Conservation (phyloP, 768 basidiomycete species). For the Leucocoprinus leucothites region DNA sequence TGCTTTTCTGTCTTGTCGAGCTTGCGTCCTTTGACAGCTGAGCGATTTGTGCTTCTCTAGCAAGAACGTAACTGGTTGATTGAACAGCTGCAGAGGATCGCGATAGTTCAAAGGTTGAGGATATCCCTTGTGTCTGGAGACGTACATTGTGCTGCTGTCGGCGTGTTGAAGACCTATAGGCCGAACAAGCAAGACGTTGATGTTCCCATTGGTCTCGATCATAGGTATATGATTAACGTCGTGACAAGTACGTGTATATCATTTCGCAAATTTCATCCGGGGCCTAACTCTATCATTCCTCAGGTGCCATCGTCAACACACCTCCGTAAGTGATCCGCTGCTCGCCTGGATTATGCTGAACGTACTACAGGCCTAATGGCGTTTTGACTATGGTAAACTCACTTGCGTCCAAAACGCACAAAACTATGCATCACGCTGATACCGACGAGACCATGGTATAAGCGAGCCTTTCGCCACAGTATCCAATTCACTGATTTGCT, state of each 20-base stretch:
- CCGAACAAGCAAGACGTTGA: slow-evolving; percentile 44
- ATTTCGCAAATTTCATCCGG: neutral
- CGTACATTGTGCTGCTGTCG: slow-evolving; percentile 89
- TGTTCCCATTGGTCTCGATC: slow-evolving; percentile 55
- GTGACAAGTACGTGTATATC: slow-evolving; percentile 58
- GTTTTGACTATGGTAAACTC: slow-evolving; percentile 81
- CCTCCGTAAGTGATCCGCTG: slow-evolving; percentile 59
- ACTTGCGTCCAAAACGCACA: slow-evolving; percentile 78
- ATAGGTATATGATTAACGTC: slow-evolving; percentile 89
- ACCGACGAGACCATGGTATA: slow-evolving; percentile 89
- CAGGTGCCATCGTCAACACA: slow-evolving; percentile 93
- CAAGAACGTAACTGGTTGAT: slow-evolving; percentile 90
- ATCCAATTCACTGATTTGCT: neutral
- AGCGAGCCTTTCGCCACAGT: too few relatives aligned
- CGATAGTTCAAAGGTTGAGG: slow-evolving; percentile 58
- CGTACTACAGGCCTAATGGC: slow-evolving; percentile 54
- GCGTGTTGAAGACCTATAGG: slow-evolving; percentile 71
- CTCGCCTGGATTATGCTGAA: neutral
- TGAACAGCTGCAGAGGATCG: slow-evolving; percentile 71
- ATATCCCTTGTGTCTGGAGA: slow-evolving; percentile 91
- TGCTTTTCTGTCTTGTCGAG: slow-evolving; percentile 18
- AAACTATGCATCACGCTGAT: slow-evolving; percentile 73
- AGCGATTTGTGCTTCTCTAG: slow-evolving; percentile 40
- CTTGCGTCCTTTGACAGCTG: neutral
- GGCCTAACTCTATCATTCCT: neutral